Evolutionary conservation across 1,284 basidiomycete species (phyloP), one percentile per base, ranked within the genome.

Genomic region (Veloporphyrellus conicus): DNA sequence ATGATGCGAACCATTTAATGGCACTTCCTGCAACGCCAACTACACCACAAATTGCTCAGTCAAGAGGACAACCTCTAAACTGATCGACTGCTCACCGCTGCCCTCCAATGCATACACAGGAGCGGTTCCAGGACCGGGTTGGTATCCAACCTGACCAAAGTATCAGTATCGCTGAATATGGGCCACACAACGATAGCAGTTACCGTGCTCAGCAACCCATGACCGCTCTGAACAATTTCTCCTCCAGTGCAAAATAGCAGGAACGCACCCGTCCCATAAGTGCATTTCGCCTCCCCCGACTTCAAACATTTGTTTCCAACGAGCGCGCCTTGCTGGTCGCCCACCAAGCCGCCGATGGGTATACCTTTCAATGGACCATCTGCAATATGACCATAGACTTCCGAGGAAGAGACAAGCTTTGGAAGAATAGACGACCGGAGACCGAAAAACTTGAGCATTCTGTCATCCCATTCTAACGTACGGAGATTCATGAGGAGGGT

Each of bases 201-300:
- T 56, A 87, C 90, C 7, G 96, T 98, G 53, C 87, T 93, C 58
- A 98, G 72, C 50, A 98, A 69, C 3, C 95, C 95, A 61, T 97
- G 87, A 29, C 74, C 75, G 60, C 92, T 95, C 60, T 84, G 75
- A 11, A 97, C 87, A 36, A 93, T 84, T 41, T 95, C 87, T 16
- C 74, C 75, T 2, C 95, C 96, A 0, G 95, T 98, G 69, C 87
- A 87, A 78, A 97, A 97, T 23, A 99, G 75, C 54, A 98, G 73
- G 75, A 99, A 99, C 22, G 92, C 91, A 35, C 95, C 95, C 1
- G 95, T 99, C 18, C 94, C 93, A 59, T 93, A 96, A 2, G 93
- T 96, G 68, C 91, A 93, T 71, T 96, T 96, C 3, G 91, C 92
- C 64, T 94, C 87, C 20, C 93, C 93, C 53, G 78, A 73, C 41